Base-by-base conservation (phyloP, 257 asterid species). In the Solanum dulcamara region DNA sequence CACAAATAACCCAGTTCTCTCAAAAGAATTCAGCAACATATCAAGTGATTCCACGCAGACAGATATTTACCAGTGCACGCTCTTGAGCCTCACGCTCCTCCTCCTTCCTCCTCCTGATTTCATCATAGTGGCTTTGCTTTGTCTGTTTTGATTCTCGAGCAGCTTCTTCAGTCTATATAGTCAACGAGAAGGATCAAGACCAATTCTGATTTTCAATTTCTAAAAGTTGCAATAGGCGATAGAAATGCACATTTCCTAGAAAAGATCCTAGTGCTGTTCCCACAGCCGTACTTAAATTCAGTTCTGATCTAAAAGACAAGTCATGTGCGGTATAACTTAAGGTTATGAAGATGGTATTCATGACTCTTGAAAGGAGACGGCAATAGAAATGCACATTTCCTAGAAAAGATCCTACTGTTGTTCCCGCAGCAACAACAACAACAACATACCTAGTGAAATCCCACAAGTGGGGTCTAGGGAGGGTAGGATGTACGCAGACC, bases 71-170 rank as follows among this genome's bases (percentile, higher is more conserved):
- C 97, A 95, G 94, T 92, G 57, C 91, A 57, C 90, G 93, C 89
- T 97, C 99, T 15, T 84, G 89, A 85, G 98, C 99, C 88, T 97
- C 99, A n/a, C 96, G 96, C 90, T 97, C 98, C 89, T 97, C 98
- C 75, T 97, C 99, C 91, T 93, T 95, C 88, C 88, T 94, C 92
- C 97, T 97, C 89, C 99, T 95, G 93, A 89, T 92, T 88, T 95
- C 98, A 8, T 94, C 99, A 88, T 97, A 97, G 28, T 81, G 95
- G 81, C 94, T 98, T 92, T 94, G 98, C 87, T 97, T 97, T 84
- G 94, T 90, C 59, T 88, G 89, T 91, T 97, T 93, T 37, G 98
- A 91, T 10, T 93, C 98, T 60, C 93, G 93, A 46, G 95, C 40
- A 87, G 91, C 92, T 68, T 95, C 98, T 42, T 94, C 97, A 86